These are phyloP conservation scores for Cymbomonas tetramitiformis DNA, from an alignment of 139 green algal species.

Conservation along the genomic window DNA sequence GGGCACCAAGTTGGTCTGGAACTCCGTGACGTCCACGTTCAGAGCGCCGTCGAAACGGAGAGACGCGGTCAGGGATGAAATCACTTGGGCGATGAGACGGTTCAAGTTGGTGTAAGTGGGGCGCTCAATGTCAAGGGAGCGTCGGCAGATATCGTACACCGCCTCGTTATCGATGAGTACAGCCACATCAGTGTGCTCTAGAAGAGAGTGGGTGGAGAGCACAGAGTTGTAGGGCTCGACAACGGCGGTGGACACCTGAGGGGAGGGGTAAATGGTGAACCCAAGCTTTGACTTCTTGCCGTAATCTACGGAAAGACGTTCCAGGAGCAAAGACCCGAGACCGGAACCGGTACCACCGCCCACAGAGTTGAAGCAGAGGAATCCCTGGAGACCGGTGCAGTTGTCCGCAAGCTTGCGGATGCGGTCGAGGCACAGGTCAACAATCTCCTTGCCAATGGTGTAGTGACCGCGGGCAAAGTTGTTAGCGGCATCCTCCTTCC, in stretches of 20 bases:
- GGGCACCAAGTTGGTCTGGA: conserved; percentile 97
- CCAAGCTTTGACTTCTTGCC: conserved; percentile 99
- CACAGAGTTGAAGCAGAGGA: conserved; percentile 91
- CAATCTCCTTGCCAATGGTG: conserved; percentile 91
- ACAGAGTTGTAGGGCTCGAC: conserved; percentile 95
- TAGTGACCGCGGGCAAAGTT: conserved; percentile 77
- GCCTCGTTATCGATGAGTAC: conserved; percentile 95
- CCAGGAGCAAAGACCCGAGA: conserved; percentile 86
- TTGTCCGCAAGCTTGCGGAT: conserved; percentile 94
- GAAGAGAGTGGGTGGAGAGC: conserved; percentile 86
- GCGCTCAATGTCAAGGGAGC: conserved; percentile 87
- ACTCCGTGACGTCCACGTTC: conserved; percentile 94
- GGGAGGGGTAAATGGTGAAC: conserved; percentile 91
- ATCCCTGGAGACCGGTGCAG: conserved; percentile 91
- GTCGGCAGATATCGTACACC: conserved; percentile 93
- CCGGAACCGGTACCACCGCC: conserved; percentile 85
- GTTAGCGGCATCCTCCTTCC: conserved; percentile 83
- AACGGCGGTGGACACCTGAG: conserved; percentile 81
- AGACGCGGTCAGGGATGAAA: conserved; percentile 85
- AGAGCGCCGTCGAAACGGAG: conserved; percentile 87
- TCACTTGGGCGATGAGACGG: conserved; percentile 77
- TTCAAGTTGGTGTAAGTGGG: conserved; percentile 96
- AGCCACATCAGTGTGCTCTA: conserved; percentile 93
- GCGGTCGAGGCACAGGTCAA: conserved; percentile 81
- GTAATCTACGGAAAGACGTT: conserved; percentile 94